phyloP scores from a whole-genome alignment of 148 eudicot species.

The Diospyros lotus region DNA sequence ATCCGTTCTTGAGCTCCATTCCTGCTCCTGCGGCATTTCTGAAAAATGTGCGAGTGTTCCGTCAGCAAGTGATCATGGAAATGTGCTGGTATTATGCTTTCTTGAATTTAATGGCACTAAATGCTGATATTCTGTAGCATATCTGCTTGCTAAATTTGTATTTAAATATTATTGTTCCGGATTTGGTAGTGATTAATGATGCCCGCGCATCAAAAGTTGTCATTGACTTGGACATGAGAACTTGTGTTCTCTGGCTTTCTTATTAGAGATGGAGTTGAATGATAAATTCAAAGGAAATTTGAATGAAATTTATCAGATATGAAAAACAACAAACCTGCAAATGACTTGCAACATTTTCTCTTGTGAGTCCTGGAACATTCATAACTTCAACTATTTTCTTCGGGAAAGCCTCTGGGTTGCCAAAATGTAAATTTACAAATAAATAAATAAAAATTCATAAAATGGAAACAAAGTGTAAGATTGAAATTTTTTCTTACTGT shows the following conservation, averaged over 20 bases:
- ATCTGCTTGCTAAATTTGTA: constrained; percentile 3
- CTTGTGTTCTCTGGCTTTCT: not conserved
- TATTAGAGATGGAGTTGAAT: not conserved
- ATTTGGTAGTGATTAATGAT: constrained; percentile 8
- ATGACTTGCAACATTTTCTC: too few species aligned
- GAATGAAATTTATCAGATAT: not conserved
- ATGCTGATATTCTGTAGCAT: not conserved
- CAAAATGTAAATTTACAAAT: not conserved
- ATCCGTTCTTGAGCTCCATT: not conserved
- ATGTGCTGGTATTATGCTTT: too few species aligned
- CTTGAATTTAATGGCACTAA: too few species aligned
- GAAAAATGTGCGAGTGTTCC: too few species aligned
- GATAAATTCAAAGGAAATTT: not conserved
- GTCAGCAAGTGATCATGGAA: too few species aligned
- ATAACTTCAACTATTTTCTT: too few species aligned
- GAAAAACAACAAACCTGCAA: too few species aligned
- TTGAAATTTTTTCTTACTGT: too few species aligned
- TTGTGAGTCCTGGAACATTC: too few species aligned
- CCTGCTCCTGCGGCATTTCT: not conserved
- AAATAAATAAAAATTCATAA: not conserved
- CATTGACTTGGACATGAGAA: not conserved
- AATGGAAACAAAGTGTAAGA: too few species aligned
- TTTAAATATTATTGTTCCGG: constrained; percentile 1
- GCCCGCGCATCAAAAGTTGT: not conserved
- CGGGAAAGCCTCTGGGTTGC: too few species aligned